Evolutionary conservation across 1,284 basidiomycete genomes (phyloP).

Genomic region (Moesziomyces sp.): DNA sequence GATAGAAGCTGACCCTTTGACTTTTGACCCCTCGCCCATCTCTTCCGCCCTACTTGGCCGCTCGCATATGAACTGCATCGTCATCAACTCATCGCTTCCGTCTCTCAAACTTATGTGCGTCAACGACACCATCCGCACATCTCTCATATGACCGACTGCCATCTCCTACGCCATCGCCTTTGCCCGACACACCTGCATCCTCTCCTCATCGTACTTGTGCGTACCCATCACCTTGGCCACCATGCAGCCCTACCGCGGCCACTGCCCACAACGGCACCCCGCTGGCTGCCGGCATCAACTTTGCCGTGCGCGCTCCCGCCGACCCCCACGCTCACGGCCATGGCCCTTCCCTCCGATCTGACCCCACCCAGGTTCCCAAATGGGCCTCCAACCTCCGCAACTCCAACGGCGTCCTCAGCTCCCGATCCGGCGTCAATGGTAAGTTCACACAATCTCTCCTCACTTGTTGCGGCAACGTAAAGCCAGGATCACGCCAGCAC

Average conservation of each 20-base stretch:
- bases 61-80: background rate
- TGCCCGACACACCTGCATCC: background rate
- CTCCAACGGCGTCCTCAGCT: conserved; percentile 49
- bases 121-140: background rate
- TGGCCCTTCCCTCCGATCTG: conserved; percentile 53
- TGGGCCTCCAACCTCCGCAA: conserved; percentile 46
- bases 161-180: background rate
- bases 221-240: conserved; percentile 13
- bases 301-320: conserved; percentile 55
- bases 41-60: background rate
- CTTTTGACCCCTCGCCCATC: background rate
- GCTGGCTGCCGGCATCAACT: conserved; percentile 56
- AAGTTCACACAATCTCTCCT: conserved; percentile 8
- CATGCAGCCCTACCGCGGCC: conserved; percentile 51
- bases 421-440: conserved; percentile 54
- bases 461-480: background rate
- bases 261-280: conserved; percentile 54
- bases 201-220: conserved; percentile 16
- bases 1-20: conserved; percentile 10
- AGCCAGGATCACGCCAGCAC: too few relatives aligned
- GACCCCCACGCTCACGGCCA: conserved; percentile 56
- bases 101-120: too few relatives aligned
- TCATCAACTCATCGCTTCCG: background rate
- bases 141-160: background rate
- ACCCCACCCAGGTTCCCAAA: conserved; percentile 50